phyloP scores from a whole-genome alignment of 2,329 filamentous ascomycete genomes.

The Calonectria ilicicola region DNA sequence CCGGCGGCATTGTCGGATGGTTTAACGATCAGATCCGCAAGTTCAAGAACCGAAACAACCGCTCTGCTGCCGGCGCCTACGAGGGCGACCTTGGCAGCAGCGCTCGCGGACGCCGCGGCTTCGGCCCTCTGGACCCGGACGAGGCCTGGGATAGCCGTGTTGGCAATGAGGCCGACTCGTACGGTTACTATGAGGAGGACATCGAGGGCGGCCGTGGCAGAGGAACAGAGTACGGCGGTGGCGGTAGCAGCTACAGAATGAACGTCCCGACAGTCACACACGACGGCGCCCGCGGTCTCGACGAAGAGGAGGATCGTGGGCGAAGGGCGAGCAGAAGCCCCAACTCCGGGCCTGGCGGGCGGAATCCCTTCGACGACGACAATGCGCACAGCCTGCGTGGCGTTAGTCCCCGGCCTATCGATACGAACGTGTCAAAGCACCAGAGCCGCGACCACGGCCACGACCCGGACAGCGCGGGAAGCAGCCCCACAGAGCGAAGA shows the following conservation, averaged over 20 bases:
- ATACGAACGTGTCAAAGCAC: conserved; percentile 54
- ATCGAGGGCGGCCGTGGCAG: conserved; percentile 48
- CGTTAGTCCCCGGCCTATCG: conserved; percentile 81
- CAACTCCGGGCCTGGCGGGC: conserved; percentile 44
- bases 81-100: conserved; percentile 67
- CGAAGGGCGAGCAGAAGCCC: conserved; percentile 58
- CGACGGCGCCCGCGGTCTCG: conserved; percentile 29
- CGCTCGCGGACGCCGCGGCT: conserved; percentile 63
- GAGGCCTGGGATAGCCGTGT: conserved; percentile 89
- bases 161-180: conserved; percentile 76
- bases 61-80: conserved; percentile 78
- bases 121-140: conserved; percentile 81
- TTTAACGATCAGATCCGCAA: conserved; percentile 73
- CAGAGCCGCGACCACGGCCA: conserved; percentile 31
- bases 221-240: conserved; percentile 49
- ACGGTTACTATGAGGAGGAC: conserved; percentile 79
- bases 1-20: conserved; percentile 78
- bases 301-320: conserved; percentile 52
- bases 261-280: conserved; percentile 56
- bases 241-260: conserved; percentile 59
- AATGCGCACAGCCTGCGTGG: conserved; percentile 75
- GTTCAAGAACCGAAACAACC: conserved; percentile 74
- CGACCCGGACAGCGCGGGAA: conserved; percentile 54
- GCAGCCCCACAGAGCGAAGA: conserved; percentile 75
- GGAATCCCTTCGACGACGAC: conserved; percentile 80